Base-by-base conservation (phyloP, 108 stramenopile species). In the Cyclostephanos tholiformis region DNA sequence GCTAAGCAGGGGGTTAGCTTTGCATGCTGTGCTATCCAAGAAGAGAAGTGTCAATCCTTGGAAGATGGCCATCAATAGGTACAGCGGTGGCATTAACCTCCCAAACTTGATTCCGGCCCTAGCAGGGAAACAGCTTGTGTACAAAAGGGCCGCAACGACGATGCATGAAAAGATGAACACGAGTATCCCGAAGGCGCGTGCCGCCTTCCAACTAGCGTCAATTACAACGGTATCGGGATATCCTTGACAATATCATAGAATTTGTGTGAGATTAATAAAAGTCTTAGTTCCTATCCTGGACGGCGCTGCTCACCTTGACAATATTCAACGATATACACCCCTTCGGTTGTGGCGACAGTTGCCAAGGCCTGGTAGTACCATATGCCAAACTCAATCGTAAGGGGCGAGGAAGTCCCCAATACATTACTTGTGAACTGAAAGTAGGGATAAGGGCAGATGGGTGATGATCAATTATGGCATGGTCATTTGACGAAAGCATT, bases 191-290 rank as follows among this genome's bases (percentile, higher is more conserved):
- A 64, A 64, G 16, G 63, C 63, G 3, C 41, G 36, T 39, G 63
- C 38, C 14, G 63, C 63, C 63, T 64, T 64, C 63, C 63, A 64
- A 17, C 39, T 64, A 0, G 26, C 35, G 11, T 64, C 63, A 4
- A 39, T n/a, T 6, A 6, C 19, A 19, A 64, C 19, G 10, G 41
- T 9, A 39, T 44, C 63, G 16, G 63, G 63, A 23, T 64, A 64
- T 12, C 6, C 23, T n/a, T n/a, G n/a, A n/a, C n/a, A n/a, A n/a
- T n/a, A n/a, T n/a, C n/a, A n/a, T n/a, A n/a, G n/a, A n/a, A n/a
- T n/a, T n/a, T n/a, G n/a, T n/a, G n/a, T n/a, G n/a, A n/a, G n/a
- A n/a, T n/a, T n/a, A n/a, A n/a, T n/a, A n/a, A n/a, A n/a, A n/a
- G n/a, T n/a, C n/a, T n/a, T n/a, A n/a, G n/a, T n/a, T n/a, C n/a